Percentiles rank a stretch among this genome's conserved stretches.
phyloP scores from a whole-genome alignment of 2,329 filamentous ascomycete genomes.

The Tolypocladium album region DNA sequence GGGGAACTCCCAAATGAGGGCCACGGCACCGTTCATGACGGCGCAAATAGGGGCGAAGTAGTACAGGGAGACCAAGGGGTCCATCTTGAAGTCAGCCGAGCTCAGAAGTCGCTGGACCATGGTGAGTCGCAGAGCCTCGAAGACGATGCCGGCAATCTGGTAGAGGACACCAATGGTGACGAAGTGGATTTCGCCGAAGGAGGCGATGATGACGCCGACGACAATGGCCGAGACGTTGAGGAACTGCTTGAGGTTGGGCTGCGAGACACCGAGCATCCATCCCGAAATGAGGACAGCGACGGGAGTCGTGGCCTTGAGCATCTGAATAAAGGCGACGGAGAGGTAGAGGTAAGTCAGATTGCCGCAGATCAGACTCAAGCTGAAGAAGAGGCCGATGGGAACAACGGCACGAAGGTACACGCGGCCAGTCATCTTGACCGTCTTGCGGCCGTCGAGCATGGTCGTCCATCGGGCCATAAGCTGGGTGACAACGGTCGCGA shows the following conservation, averaged over 20 bases:
- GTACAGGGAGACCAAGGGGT: slow-evolving; percentile 78
- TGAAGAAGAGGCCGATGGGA: slow-evolving; percentile 93
- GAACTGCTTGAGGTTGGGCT: slow-evolving; percentile 77
- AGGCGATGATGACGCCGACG: slow-evolving; percentile 86
- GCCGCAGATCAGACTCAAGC: slow-evolving; percentile 88
- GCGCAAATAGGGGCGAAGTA: slow-evolving; percentile 83
- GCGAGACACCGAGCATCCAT: slow-evolving; percentile 76
- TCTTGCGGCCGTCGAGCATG: slow-evolving; percentile 86
- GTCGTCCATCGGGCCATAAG: slow-evolving; percentile 81
- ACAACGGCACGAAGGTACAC: slow-evolving; percentile 91
- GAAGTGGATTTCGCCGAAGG: slow-evolving; percentile 92
- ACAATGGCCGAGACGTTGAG: slow-evolving; percentile 93
- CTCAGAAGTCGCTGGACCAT: slow-evolving; percentile 77
- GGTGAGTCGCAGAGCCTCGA: slow-evolving; percentile 73
- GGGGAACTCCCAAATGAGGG: slow-evolving; percentile 64
- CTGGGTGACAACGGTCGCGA: slow-evolving; percentile 92
- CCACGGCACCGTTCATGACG: slow-evolving; percentile 66
- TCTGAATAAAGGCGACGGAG: slow-evolving; percentile 95
- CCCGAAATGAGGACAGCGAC: slow-evolving; percentile 85
- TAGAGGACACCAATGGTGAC: slow-evolving; percentile 68
- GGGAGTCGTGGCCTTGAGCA: slow-evolving; percentile 97
- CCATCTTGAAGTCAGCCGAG: slow-evolving; percentile 84
- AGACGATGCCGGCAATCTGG: slow-evolving; percentile 68
- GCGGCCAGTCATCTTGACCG: slow-evolving; percentile 91
- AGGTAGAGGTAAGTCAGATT: slow-evolving; percentile 94